Evolutionary conservation across 345 rosid species (phyloP), one percentile per base, ranked within the genome.

Genomic region (Hevea brasiliensis): DNA sequence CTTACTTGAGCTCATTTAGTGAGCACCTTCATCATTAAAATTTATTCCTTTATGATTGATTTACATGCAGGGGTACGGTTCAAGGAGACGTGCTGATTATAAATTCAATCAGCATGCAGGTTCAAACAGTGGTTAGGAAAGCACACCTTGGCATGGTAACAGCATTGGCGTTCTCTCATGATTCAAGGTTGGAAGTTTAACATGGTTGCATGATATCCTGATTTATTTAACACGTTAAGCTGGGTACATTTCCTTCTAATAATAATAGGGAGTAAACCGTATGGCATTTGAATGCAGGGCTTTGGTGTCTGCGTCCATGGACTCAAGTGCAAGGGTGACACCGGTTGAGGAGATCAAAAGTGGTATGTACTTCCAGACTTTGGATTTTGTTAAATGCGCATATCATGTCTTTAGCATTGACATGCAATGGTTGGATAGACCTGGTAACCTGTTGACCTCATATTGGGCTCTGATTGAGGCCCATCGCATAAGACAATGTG

Each of bases 121-220:
- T 79, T 69, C 87, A 72, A 32, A 84, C 72, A 45, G 74, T 72
- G 29, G 82, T 90, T 37, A 85, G 67, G 79, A 88, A 87, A 80
- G 97, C 98, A 68, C 99, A 93, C 83, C 85, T 91, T 37, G 97
- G 91, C 76, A 81, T 93, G 62, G 97, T 90, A 65, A 93, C 98
- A 4, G 91, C 95, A 59, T 69, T 93, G 76, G 74, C 86, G 50
- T 93, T 96, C 85, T 90, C 98, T 41, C 87, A 78, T 21, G 93
- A 93, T 84, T 93, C 98, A 84, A 96, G 98, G 97, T 96, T 54
- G 3, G 68, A 35, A 42, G 26, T 58, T 48, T 6, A 8, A 41
- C 15, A n/a, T 35, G 18, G 67, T 40, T 10, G 41, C 64, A 44
- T 42, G 59, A 37, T 37, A 3, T 44, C 15, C 12, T 61, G 13